Conservation (phyloP, 169 alveolate genomes). For the Cryptosporidium meleagridis region DNA sequence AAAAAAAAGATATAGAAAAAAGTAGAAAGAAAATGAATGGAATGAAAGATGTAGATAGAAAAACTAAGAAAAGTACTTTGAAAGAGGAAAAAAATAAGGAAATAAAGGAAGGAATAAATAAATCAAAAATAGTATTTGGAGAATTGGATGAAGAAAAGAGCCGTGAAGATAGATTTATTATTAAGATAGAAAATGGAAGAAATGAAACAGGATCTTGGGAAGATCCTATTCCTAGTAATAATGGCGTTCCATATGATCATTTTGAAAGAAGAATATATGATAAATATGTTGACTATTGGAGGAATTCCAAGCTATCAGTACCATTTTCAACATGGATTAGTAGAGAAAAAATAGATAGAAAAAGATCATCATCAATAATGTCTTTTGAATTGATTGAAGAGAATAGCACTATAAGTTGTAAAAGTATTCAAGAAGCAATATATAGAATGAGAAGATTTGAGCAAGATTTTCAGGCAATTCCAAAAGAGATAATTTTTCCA, state of each 20-base stretch:
- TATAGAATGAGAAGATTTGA: conserved; percentile 54
- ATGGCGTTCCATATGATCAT: conserved; percentile 40
- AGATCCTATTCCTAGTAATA: conserved; percentile 49
- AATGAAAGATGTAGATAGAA: neutral
- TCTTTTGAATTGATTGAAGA: neutral
- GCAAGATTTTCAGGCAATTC: conserved; percentile 35
- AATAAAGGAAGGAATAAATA: neutral
- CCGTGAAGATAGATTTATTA: neutral
- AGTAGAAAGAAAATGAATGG: neutral
- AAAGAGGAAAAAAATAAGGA: neutral
- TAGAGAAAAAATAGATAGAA: neutral
- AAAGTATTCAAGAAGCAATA: conserved; percentile 65
- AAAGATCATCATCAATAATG: neutral
- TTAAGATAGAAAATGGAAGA: conserved; percentile 6
- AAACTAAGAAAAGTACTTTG: neutral
- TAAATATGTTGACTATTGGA: conserved; percentile 54
- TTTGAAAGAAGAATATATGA: conserved; percentile 55
- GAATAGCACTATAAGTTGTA: conserved; percentile 4
- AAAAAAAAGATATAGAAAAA: neutral
- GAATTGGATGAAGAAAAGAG: neutral
- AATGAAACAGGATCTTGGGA: conserved; percentile 66
- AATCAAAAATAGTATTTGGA: neutral
- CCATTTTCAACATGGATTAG: conserved; percentile 42
- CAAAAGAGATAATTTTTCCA: conserved; percentile 24
- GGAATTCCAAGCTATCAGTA: conserved; percentile 35